phyloP scores from a whole-genome alignment of 495 filamentous ascomycete genomes.

The Penicillium riverlandense region DNA sequence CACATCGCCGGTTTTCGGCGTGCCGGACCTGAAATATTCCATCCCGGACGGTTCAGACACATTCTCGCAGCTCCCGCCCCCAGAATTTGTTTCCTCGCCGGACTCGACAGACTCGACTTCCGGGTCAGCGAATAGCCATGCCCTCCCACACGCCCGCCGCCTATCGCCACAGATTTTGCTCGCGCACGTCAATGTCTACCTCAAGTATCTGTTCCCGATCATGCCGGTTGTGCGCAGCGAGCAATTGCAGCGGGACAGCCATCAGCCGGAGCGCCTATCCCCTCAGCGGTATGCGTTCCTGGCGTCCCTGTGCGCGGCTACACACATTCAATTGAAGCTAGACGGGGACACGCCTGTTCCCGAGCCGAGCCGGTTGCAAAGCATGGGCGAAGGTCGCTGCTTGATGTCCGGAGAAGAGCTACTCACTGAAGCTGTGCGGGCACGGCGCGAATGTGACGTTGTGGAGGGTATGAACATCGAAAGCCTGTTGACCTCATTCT shows the following conservation, averaged over 20 bases:
- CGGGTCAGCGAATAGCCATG: conserved; percentile 15
- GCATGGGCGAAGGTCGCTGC: conserved; percentile 40
- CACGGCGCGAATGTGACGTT: conserved; percentile 68
- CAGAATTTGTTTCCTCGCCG: conserved; percentile 36
- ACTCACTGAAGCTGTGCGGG: conserved; percentile 67
- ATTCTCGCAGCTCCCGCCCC: conserved; percentile 20
- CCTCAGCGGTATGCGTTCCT: conserved; percentile 73
- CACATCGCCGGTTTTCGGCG: conserved; percentile 19
- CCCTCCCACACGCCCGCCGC: conserved; percentile 15
- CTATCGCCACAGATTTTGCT: conserved; percentile 30
- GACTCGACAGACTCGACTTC: conserved; percentile 29
- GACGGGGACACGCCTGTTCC: conserved; percentile 47
- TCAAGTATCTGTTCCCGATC: conserved; percentile 67
- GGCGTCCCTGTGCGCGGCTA: conserved; percentile 71
- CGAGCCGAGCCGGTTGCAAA: conserved; percentile 45
- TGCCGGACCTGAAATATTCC: conserved; percentile 18
- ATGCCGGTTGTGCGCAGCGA: conserved; percentile 74
- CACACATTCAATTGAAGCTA: conserved; percentile 69
- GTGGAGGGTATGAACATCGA: conserved; percentile 55
- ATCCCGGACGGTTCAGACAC: conserved; percentile 18
- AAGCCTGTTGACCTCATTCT: conserved; percentile 70
- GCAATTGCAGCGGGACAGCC: conserved; percentile 55
- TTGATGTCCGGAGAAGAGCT: conserved; percentile 43
- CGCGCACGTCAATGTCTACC: conserved; percentile 37
- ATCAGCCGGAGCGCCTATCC: conserved; percentile 50